phyloP scores from a whole-genome alignment of 2,329 filamentous ascomycete genomes.

The Colletotrichum scovillei region DNA sequence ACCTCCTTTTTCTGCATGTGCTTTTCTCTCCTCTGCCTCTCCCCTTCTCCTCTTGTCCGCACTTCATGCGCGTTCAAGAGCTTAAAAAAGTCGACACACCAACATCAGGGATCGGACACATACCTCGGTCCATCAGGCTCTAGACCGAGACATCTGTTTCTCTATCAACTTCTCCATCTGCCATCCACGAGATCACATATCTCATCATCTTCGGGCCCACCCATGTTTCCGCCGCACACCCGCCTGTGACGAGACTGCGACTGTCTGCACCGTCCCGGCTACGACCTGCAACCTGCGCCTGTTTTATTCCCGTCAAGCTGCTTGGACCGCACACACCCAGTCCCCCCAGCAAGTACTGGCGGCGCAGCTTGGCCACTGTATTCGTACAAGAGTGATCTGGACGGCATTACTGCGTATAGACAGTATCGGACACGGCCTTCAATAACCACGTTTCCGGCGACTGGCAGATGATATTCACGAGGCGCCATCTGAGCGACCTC shows the following conservation, averaged over 20 bases:
- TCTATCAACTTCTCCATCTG: conserved; percentile 5
- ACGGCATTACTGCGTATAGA: neutral
- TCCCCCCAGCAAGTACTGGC: neutral
- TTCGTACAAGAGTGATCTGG: neutral
- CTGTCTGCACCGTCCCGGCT: conserved; percentile 12
- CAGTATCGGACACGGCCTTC: neutral
- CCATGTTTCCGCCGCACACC: conserved; percentile 10
- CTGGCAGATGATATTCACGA: neutral
- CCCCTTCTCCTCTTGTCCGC: neutral
- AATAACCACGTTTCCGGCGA: neutral
- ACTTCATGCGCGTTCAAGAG: conserved; percentile 20
- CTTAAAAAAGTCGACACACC: conserved; percentile 2
- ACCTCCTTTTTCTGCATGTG: conserved; percentile 25
- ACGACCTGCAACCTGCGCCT: neutral
- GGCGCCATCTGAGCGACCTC: conserved; percentile 3
- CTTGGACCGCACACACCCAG: neutral
- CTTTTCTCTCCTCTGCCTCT: neutral
- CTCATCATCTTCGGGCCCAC: neutral
- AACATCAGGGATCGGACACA: conserved; percentile 11
- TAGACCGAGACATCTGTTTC: conserved; percentile 22
- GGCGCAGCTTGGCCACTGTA: neutral
- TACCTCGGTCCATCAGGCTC: conserved; percentile 25
- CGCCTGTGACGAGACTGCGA: conserved; percentile 4
- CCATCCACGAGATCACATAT: conserved; percentile 5
- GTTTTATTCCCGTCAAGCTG: neutral